Conservation (phyloP, 169 alveolate genomes). For the Plasmodium inui region DNA sequence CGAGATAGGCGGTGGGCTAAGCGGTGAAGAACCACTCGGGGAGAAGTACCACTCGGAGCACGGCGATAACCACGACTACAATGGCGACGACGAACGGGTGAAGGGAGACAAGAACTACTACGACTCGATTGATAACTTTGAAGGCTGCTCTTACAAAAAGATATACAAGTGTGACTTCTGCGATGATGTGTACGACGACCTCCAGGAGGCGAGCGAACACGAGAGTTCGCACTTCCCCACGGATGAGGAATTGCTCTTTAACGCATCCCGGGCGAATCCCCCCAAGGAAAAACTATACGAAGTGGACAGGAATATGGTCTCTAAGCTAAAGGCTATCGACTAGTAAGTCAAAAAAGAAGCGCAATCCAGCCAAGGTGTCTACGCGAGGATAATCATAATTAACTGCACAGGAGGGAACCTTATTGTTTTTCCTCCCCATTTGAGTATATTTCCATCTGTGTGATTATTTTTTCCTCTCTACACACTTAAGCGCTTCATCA, state of each 20-base stretch:
- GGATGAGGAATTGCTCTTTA: slow-evolving; percentile 40
- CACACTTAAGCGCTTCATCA: background rate
- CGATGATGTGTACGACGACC: slow-evolving; percentile 39
- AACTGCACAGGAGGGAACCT: background rate
- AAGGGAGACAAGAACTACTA: slow-evolving; percentile 47
- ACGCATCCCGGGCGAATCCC: background rate
- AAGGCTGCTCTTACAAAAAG: slow-evolving; percentile 69
- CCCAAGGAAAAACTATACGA: slow-evolving; percentile 15
- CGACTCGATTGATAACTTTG: slow-evolving; percentile 52
- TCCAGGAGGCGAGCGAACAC: slow-evolving; percentile 57
- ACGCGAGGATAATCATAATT: background rate
- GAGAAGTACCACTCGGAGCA: background rate
- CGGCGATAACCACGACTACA: background rate
- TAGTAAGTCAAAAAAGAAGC: slow-evolving; percentile 15
- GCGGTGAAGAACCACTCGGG: background rate
- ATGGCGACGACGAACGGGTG: slow-evolving; percentile 19
- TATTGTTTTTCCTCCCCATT: background rate
- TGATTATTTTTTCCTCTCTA: background rate
- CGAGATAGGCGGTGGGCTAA: background rate
- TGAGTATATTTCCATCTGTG: background rate
- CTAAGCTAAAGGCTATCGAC: slow-evolving; percentile 3
- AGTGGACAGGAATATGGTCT: background rate
- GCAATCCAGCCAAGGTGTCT: background rate
- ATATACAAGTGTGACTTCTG: slow-evolving; percentile 71
- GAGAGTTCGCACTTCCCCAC: slow-evolving; percentile 58